Evolutionary conservation across 1,139 yeast genomes (phyloP), one percentile per base, ranked within the genome.

Genomic region (Kodamaea sp.): DNA sequence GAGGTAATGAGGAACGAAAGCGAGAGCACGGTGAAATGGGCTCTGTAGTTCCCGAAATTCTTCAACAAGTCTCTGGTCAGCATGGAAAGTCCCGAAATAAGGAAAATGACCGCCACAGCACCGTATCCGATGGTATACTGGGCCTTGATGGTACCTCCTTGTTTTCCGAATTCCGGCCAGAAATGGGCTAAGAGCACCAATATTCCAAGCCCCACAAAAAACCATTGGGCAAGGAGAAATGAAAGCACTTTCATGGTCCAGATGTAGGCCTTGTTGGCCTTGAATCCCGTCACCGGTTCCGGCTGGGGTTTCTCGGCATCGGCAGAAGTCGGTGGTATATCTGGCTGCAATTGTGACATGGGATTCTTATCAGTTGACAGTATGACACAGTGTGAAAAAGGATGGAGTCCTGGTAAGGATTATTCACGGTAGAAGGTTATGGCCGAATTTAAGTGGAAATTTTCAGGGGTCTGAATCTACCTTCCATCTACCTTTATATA

Each of bases 21-120:
- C 1, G 79, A 46, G 30, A 85, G 66, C 5, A 86, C 84, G 0
- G 88, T 76, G 22, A 83, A 46, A 59, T 89, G 96, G 1, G 94
- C 92, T 46, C 95, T 68, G 92, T 94, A 86, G 50, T 85, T 78
- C 1, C 72, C 62, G 58, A 81, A 66, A 59, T 85, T 85, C 16
- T 63, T 65, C 51, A 76, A 41, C 32, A 89, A 64, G 29, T 76
- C 77, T 31, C 63, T 69, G 0, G 95, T 76, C 21, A 78, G 66
- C 80, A 88, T 87, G 16, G 89, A 77, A 22, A 88, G 59, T 0
- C 96, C 96, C 32, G 89, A 80, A 22, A 86, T 76, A 28, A 89
- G 66, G 61, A 89, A 88, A 41, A 88, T 87, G 29, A 86, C 63
- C 0, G 95, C 95, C 11, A 88, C 95, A 0, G 95, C 95, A 24